A percentile compares a stretch with the other conserved stretches of the same genome.
These are phyloP conservation scores for Microbotryum saponariae DNA, from an alignment of 1,284 basidiomycete genomes.

Conservation along the genomic window DNA sequence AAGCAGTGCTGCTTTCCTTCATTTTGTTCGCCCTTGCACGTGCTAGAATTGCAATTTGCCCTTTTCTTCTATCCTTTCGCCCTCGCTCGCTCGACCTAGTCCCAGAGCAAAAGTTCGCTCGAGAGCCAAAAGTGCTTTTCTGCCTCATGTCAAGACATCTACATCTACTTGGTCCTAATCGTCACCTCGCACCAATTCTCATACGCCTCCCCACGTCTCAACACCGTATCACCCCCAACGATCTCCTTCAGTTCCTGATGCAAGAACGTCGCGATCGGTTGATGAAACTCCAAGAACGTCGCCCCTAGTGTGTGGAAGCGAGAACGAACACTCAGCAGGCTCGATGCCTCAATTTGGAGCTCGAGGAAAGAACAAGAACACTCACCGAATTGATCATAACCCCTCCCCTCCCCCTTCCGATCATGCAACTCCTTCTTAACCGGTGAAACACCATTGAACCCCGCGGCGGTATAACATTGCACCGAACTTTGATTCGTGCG, in stretches of 20 bases:
- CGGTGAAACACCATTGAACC: slow-evolving; percentile 13
- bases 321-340: neutral
- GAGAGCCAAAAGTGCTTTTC: too few relatives aligned
- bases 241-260: slow-evolving; percentile 2
- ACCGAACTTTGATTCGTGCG: slow-evolving; percentile 17
- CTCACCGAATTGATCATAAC: slow-evolving; percentile 14
- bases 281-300: slow-evolving; percentile 30
- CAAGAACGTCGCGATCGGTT: slow-evolving; percentile 19
- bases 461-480: slow-evolving; percentile 23
- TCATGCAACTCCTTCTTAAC: slow-evolving; percentile 10
- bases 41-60: too few relatives aligned
- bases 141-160: too few relatives aligned
- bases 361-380: too few relatives aligned
- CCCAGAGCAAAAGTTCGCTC: too few relatives aligned
- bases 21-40: too few relatives aligned
- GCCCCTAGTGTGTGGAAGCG: slow-evolving; percentile 4
- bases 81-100: too few relatives aligned
- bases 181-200: slow-evolving; percentile 29
- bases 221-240: slow-evolving; percentile 15
- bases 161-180: neutral
- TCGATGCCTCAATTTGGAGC: too few relatives aligned
- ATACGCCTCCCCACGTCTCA: slow-evolving; percentile 20
- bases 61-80: too few relatives aligned
- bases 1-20: too few relatives aligned
- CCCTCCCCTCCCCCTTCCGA: neutral